phyloP scores from a whole-genome alignment of 164 flowering plant genomes.

The Malania oleifera region DNA sequence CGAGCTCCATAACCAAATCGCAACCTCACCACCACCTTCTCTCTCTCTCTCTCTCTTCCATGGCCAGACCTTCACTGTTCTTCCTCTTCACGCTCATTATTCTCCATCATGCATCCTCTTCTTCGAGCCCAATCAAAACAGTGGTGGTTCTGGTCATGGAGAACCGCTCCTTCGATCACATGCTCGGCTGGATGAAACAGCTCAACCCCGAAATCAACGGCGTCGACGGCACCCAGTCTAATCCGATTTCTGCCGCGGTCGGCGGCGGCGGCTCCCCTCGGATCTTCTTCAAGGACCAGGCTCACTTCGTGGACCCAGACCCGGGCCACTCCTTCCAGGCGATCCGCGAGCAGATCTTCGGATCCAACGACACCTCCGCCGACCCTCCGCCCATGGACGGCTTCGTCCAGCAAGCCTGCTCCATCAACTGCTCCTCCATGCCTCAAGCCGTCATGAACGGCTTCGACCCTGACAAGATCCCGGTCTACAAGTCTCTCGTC shows the following conservation, averaged over 20 bases:
- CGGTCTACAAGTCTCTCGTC: constrained; percentile 54
- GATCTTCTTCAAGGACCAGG: constrained; percentile 34
- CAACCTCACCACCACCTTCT: neutral
- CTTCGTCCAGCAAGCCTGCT: constrained; percentile 60
- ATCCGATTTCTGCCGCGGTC: constrained; percentile 39
- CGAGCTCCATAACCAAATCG: neutral
- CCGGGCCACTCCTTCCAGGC: constrained; percentile 86
- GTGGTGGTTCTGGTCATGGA: constrained; percentile 70
- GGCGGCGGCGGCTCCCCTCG: constrained; percentile 38
- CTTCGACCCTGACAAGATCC: constrained; percentile 45
- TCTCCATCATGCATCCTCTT: neutral
- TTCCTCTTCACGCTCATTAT: constrained; percentile 6
- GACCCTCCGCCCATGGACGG: constrained; percentile 65
- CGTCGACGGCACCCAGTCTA: constrained; percentile 64
- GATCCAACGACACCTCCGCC: constrained; percentile 35
- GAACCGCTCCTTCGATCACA: constrained; percentile 81
- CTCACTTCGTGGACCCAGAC: constrained; percentile 68
- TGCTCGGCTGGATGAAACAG: constrained; percentile 80
- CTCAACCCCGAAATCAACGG: constrained; percentile 67
- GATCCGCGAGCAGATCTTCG: constrained; percentile 68
- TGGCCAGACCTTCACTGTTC: neutral
- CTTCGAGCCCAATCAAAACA: constrained; percentile 49
- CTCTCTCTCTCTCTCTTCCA: constrained; percentile 7
- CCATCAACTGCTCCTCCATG: constrained; percentile 37
- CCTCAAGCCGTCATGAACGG: constrained; percentile 63